Percentiles rank a stretch among this genome's conserved stretches.
phyloP scores from a whole-genome alignment of 805 yeast species.

The Metschnikowia dekortorum region DNA sequence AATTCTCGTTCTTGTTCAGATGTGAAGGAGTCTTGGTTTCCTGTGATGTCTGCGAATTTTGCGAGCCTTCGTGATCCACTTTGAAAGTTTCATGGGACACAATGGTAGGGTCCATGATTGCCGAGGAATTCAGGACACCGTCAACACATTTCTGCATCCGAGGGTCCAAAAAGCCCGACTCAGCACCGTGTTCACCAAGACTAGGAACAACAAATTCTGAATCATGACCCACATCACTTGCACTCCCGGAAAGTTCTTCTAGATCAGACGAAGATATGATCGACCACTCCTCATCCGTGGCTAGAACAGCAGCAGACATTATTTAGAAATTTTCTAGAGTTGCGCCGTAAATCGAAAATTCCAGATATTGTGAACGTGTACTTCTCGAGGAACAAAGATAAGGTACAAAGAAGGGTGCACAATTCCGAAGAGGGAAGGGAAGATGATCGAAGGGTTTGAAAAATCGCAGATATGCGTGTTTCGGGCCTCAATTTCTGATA shows the following conservation, averaged over 20 bases:
- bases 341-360: neutral
- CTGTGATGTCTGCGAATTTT: neutral
- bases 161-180: neutral
- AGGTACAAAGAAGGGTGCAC: neutral
- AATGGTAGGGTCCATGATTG: neutral
- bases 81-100: neutral
- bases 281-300: conserved; percentile 42
- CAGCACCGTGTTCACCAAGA: neutral
- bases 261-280: conserved; percentile 41
- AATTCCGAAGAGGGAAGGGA: neutral
- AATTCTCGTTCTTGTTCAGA: neutral
- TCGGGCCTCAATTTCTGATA: no score
- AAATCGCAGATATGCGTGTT: neutral
- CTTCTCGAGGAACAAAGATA: neutral
- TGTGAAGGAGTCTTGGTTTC: neutral
- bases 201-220: neutral
- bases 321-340: neutral
- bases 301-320: conserved; percentile 1
- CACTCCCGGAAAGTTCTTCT: conserved; percentile 24
- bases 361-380: neutral
- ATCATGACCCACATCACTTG: neutral
- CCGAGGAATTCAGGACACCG: neutral
- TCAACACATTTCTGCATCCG: neutral
- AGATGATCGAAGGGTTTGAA: neutral
- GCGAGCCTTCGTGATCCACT: neutral